phyloP scores from a whole-genome alignment of 306 rosid genomes.

The Cucurbita argyrosperma region DNA sequence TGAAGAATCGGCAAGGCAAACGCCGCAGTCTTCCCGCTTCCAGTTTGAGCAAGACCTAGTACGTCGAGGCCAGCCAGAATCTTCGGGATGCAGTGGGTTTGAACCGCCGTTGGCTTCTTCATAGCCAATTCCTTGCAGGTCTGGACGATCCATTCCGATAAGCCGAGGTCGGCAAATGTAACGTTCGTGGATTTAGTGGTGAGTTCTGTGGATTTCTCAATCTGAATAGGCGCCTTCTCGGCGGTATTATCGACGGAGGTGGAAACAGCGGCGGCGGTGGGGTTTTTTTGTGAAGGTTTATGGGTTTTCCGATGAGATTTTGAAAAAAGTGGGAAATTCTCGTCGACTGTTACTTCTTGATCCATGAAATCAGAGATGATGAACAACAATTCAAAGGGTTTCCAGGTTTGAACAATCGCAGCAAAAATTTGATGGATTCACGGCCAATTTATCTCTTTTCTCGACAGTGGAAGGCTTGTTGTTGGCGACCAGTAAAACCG shows the following conservation, averaged over 20 bases:
- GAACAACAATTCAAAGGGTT: neutral
- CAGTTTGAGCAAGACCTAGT: conserved; percentile 69
- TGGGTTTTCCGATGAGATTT: conserved; percentile 9
- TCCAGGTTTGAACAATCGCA: neutral
- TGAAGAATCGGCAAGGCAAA: conserved; percentile 82
- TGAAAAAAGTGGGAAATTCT: conserved; percentile 41
- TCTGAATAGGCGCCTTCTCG: neutral
- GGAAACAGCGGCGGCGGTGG: neutral
- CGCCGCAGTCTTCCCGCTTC: conserved; percentile 88
- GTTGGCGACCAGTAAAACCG: neutral
- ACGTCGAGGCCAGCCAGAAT: conserved; percentile 64
- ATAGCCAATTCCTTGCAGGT: conserved; percentile 64
- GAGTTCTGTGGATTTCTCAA: conserved; percentile 10
- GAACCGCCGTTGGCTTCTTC: conserved; percentile 54
- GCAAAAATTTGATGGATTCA: neutral
- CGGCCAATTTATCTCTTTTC: neutral
- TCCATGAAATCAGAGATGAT: conserved; percentile 14
- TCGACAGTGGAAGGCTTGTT: neutral
- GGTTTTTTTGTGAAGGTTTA: conserved; percentile 4
- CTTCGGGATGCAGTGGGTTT: conserved; percentile 50
- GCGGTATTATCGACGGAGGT: neutral
- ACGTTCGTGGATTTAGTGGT: neutral
- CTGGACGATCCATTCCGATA: conserved; percentile 47
- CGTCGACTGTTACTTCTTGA: conserved; percentile 12
- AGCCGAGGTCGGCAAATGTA: conserved; percentile 43